Base-by-base conservation (phyloP, 2,329 filamentous ascomycete species). In the Claviceps digitariae region DNA sequence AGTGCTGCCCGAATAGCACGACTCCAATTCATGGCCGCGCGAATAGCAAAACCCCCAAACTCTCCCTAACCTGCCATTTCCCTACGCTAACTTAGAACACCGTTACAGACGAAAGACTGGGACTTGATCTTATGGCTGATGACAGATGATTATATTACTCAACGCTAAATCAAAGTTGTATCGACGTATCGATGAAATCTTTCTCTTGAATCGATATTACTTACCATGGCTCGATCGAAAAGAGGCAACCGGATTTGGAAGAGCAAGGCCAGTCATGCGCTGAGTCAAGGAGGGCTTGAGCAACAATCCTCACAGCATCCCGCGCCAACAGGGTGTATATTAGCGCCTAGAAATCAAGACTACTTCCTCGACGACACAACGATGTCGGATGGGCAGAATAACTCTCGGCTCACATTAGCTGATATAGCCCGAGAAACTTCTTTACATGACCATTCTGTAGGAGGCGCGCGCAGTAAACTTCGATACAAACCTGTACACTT, bases 351-450 rank as follows among this genome's bases (percentile, higher is more conserved):
- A 13, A 29, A 27, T 23, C 20, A 34, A 8, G 17, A 31, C 4
- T 21, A 29, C 34, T 43, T 41, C 15, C 10, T n/a, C n/a, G 9
- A 27, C 21, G 9, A 29, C 17, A 10, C 40, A 20, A 40, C 44
- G 21, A 41, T 20, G 8, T 12, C 17, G 17, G 10, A 45, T 9
- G 17, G 51, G 12, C 25, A 15, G 25, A 23, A 43, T 25, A 21
- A 27, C 10, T 23, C 51, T 53, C 60, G 57, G 10, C 62, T 67
- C 10, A 66, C 62, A 38, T 56, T 68, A 59, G 69, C 68, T 51
- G 74, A 79, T 21, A 72, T 78, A 61, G 76, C 75, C 54, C 67
- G 72, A 52, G 72, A 76, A 54, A 79, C 76, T 2, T 69, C 69
- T 21, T 66, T 64, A 27, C 72, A 74, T 51, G 72, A 74, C 50